Evolutionary conservation across 495 filamentous ascomycete species (phyloP).

Genomic region (Talaromyces ruber): DNA sequence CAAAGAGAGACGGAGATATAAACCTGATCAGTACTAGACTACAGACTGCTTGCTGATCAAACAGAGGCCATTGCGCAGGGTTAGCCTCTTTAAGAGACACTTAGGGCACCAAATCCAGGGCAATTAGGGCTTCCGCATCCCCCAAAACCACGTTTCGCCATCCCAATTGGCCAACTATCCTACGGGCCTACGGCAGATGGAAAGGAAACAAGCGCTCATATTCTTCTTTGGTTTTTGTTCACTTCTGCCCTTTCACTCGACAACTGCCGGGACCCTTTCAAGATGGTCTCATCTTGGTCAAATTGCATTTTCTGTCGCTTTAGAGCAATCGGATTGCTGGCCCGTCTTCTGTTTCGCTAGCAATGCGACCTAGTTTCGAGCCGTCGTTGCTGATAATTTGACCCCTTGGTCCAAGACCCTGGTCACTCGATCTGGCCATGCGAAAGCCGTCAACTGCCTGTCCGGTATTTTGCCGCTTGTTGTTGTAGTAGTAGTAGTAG

Average conservation of each 20-base stretch:
- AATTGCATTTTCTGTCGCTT: background rate
- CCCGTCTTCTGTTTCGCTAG: background rate
- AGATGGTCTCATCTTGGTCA: background rate
- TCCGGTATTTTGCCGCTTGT: background rate
- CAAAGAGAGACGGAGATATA: background rate
- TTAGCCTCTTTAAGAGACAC: background rate
- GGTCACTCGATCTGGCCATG: background rate
- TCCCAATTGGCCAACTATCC: background rate
- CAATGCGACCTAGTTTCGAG: background rate
- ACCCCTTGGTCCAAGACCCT: background rate
- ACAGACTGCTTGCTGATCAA: background rate
- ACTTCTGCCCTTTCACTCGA: background rate
- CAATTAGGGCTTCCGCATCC: background rate
- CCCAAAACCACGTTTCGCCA: background rate
- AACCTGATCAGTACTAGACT: background rate
- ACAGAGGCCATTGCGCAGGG: background rate
- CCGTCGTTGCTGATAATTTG: background rate
- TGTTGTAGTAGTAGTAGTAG: background rate
- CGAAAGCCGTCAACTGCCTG: background rate
- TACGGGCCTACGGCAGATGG: background rate
- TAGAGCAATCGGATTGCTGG: background rate
- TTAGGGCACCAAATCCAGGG: background rate
- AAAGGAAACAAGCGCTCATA: background rate
- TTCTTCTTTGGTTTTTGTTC: background rate
- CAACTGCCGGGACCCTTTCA: background rate